These are phyloP conservation scores for Stenocarpella maydis DNA, from an alignment of 2,329 filamentous ascomycete species.

Conservation along the genomic window DNA sequence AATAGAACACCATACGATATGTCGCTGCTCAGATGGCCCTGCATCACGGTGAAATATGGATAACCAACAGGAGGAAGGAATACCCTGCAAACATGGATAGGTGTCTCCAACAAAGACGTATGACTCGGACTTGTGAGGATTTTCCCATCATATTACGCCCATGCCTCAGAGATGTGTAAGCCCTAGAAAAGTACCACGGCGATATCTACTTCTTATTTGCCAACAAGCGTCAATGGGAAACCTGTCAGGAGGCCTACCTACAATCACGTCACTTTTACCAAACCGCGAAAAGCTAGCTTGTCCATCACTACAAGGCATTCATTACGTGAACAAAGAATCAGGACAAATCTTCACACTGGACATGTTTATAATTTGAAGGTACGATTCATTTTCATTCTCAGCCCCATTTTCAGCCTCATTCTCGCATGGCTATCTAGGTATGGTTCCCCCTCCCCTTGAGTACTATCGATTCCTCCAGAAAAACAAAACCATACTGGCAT, in stretches of 20 bases:
- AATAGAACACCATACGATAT: neutral
- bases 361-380: neutral
- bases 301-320: no score
- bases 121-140: no score
- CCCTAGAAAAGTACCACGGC: neutral
- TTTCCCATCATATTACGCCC: neutral
- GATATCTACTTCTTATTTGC: neutral
- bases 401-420: slow-evolving; percentile 12
- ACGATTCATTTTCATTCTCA: neutral
- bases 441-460: neutral
- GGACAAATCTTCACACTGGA: no score
- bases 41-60: neutral
- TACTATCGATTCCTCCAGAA: neutral
- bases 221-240: neutral
- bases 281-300: no score
- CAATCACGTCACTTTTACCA: no score
- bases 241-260: no score
- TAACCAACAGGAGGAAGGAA: no score
- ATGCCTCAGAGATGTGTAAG: neutral
- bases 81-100: neutral
- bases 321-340: neutral
- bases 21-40: no score
- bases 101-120: neutral
- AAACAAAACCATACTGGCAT: slow-evolving; percentile 29
- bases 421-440: neutral